Percentiles rank a stretch among this genome's conserved stretches.
phyloP scores from a whole-genome alignment of 148 eudicot genomes.

The Suaeda aralocaspica region DNA sequence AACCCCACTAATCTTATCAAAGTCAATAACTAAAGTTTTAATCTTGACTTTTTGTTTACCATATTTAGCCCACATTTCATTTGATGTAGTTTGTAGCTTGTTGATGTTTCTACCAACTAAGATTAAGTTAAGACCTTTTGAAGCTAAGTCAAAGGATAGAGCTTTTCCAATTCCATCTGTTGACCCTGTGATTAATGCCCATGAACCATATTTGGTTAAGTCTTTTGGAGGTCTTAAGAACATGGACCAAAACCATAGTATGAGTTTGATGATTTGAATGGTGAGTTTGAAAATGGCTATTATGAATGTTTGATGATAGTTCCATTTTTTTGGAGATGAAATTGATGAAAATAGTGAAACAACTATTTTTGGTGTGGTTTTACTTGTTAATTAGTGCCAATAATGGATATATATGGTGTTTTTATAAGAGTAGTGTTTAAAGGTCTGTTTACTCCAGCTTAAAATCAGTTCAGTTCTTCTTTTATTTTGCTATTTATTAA shows the following conservation, averaged over 20 bases:
- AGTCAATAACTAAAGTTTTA: constrained; percentile 60
- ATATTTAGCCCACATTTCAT: constrained; percentile 21
- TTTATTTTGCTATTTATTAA: too few species aligned
- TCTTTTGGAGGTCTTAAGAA: constrained; percentile 41
- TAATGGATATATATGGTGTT: too few species aligned
- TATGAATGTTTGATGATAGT: not conserved
- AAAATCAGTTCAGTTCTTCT: too few species aligned
- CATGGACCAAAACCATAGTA: constrained; percentile 32
- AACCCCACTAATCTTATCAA: constrained; percentile 40
- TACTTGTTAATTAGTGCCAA: too few species aligned
- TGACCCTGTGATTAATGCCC: constrained; percentile 55
- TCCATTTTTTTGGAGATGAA: too few species aligned
- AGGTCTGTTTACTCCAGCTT: too few species aligned
- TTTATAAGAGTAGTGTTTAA: too few species aligned
- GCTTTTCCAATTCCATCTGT: constrained; percentile 63
- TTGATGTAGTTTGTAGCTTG: constrained; percentile 34
- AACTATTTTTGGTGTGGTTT: too few species aligned
- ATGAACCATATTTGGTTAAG: constrained; percentile 43
- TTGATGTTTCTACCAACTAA: constrained; percentile 39
- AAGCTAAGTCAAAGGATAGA: constrained; percentile 38
- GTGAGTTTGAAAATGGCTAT: constrained; percentile 27
- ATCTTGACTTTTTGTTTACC: constrained; percentile 30
- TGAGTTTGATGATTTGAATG: constrained; percentile 8
- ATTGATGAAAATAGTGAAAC: too few species aligned
- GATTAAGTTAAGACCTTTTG: constrained; percentile 42